Conservation (phyloP, 2,329 filamentous ascomycete species). For the Sporothrix globosa region DNA sequence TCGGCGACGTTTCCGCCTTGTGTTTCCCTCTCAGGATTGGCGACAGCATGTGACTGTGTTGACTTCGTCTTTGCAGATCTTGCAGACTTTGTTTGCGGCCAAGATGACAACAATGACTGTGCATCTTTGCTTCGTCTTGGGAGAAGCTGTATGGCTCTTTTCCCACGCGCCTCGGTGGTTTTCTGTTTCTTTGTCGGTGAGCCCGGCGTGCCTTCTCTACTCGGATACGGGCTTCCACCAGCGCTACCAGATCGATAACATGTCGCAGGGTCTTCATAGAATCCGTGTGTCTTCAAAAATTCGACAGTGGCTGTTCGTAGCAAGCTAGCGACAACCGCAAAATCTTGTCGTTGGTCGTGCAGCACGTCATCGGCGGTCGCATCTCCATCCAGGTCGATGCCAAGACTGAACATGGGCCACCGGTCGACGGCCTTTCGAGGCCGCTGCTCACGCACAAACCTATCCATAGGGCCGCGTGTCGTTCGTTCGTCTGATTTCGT, state of each 20-base stretch:
- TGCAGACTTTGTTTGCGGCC: constrained; percentile 30
- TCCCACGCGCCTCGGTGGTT: background rate
- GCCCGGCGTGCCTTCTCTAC: background rate
- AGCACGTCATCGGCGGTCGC: constrained; percentile 48
- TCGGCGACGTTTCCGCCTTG: background rate
- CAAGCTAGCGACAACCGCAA: constrained; percentile 65
- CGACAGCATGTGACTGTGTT: background rate
- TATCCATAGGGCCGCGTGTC: constrained; percentile 40
- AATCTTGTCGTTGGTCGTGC: constrained; percentile 51
- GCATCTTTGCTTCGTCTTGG: background rate
- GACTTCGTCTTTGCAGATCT: background rate
- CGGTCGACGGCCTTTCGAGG: constrained; percentile 70
- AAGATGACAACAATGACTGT: constrained; percentile 25
- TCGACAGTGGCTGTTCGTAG: constrained; percentile 69
- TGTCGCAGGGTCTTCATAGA: constrained; percentile 55
- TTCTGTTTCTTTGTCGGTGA: constrained; percentile 18
- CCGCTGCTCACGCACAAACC: constrained; percentile 48
- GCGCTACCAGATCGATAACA: background rate
- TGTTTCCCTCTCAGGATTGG: background rate
- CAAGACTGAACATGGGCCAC: constrained; percentile 90
- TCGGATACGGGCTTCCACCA: background rate
- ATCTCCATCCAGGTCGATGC: constrained; percentile 53
- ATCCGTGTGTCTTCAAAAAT: constrained; percentile 74
- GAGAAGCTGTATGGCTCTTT: background rate
- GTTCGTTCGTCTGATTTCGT: constrained; percentile 47